Evolutionary conservation across 805 yeast species (phyloP), one percentile per base, ranked within the genome.

Genomic region (Teunomyces panamensis): DNA sequence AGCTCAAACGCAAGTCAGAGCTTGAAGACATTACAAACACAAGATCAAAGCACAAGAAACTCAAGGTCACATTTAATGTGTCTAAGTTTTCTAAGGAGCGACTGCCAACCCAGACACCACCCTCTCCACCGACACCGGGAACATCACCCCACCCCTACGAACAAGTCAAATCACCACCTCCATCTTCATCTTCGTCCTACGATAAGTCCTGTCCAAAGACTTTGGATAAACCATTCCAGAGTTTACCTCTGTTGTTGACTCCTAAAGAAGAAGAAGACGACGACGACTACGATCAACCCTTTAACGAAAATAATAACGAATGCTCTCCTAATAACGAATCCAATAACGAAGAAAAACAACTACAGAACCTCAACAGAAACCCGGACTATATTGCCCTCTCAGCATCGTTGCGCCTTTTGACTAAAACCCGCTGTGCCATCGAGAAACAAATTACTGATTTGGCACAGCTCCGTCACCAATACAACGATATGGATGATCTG

Each of bases 191-290:
- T 10, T 56, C 62, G 3, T 62, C 65, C 14, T 49, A 58, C n/a
- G 50, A 49, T 5, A n/a, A 56, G 60, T 24, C 69, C 66, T 20
- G 24, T 20, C 24, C 24, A 20, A 20, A 20, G 5, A 32, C 52
- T 32, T 30, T 24, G 30, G 58, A 64, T 45, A 58, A 59, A 47
- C 55, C 53, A 30, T 67, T 65, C 47, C 64, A 65, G 33, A 54
- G 54, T 47, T 62, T 69, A 39, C 75, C 74, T 13, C 34, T 32
- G 5, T 60, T 72, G 30, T 59, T 71, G 44, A 72, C 77, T 2
- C 77, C 77, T 4, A 71, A 69, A 49, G 73, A 72, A 24, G 77
- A 71, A 32, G 70, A 68, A 42, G 67, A 58, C 16, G 58, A 54
- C 32, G 46, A 42, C 24, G 39, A 42, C 35, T 36, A 17, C n/a